These are phyloP conservation scores for Kalanchoe fedtschenkoi DNA, from an alignment of 164 flowering plant genomes.

Conservation along the genomic window DNA sequence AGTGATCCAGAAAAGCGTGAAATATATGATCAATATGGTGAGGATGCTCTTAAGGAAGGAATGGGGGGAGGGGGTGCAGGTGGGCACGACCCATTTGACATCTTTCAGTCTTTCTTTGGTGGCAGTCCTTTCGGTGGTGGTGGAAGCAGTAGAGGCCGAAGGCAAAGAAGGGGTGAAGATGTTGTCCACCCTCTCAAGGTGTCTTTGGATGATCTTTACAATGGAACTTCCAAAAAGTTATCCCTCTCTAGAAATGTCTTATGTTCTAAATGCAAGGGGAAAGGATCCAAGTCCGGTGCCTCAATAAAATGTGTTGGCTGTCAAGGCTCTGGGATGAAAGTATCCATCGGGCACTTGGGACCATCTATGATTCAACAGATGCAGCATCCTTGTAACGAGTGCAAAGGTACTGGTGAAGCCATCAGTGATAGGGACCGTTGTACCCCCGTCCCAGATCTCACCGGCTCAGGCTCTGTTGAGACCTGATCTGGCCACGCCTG, in stretches of 20 bases:
- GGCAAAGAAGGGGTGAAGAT: constrained; percentile 54
- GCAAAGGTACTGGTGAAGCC: too few relatives aligned
- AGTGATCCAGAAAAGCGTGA: constrained; percentile 58
- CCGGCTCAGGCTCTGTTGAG: too few relatives aligned
- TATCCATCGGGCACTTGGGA: too few relatives aligned
- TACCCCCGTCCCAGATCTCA: too few relatives aligned
- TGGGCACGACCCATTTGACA: constrained; percentile 58
- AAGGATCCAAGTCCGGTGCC: too few relatives aligned
- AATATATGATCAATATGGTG: constrained; percentile 56
- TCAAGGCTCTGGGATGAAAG: too few relatives aligned
- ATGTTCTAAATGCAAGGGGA: constrained; percentile 54
- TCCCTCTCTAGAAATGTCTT: constrained; percentile 42
- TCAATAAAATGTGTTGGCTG: too few relatives aligned
- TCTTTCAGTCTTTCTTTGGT: constrained; percentile 61
- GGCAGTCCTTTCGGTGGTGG: constrained; percentile 54
- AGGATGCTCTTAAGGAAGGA: constrained; percentile 67
- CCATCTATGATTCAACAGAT: too few relatives aligned
- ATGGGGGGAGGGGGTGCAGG: constrained; percentile 49
- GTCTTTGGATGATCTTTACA: constrained; percentile 41
- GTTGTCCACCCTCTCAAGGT: constrained; percentile 48
- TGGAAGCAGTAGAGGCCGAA: constrained; percentile 49
- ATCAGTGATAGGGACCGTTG: too few relatives aligned
- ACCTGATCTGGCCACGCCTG: too few relatives aligned
- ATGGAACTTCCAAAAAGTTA: constrained; percentile 46
- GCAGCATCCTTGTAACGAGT: too few relatives aligned